Conservation (phyloP, 129 eudicot species). For the Arctium lappa region DNA sequence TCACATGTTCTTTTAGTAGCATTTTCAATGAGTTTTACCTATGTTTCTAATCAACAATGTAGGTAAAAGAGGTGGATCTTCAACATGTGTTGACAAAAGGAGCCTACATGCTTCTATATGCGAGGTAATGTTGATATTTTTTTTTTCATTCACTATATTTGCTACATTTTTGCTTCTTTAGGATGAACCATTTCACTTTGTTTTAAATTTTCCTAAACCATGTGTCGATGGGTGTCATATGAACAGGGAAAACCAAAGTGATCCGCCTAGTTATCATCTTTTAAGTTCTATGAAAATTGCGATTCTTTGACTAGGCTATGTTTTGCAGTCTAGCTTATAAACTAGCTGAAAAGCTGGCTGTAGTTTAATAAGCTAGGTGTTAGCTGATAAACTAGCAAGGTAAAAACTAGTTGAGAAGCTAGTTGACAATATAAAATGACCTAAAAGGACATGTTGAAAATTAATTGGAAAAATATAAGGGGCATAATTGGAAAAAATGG, state of each 20-base stretch:
- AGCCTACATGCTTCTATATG: slow-evolving; percentile 92
- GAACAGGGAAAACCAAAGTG: not conserved
- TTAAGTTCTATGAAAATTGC: not conserved
- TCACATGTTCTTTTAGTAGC: not conserved
- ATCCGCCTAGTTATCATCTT: not conserved
- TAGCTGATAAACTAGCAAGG: not conserved
- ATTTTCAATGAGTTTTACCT: not conserved
- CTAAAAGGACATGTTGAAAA: not conserved
- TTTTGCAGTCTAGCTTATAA: not conserved
- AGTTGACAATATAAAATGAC: not conserved
- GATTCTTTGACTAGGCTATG: not conserved
- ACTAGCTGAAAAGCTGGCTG: not conserved
- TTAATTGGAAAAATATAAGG: too few relatives aligned
- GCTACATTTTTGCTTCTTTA: not conserved
- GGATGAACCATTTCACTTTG: not conserved
- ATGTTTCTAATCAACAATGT: slow-evolving; percentile 13
- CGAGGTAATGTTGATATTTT: slow-evolving; percentile 46
- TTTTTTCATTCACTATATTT: not conserved
- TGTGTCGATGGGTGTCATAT: not conserved
- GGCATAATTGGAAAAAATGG: not conserved
- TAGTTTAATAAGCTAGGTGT: not conserved
- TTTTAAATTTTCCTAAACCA: not conserved
- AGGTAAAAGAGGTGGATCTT: slow-evolving; percentile 76
- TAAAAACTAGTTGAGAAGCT: not conserved
- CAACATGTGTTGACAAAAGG: slow-evolving; percentile 61